Evolutionary conservation across 345 rosid species (phyloP), one percentile per base, ranked within the genome.

Genomic region (Gossypium rotundifolium): DNA sequence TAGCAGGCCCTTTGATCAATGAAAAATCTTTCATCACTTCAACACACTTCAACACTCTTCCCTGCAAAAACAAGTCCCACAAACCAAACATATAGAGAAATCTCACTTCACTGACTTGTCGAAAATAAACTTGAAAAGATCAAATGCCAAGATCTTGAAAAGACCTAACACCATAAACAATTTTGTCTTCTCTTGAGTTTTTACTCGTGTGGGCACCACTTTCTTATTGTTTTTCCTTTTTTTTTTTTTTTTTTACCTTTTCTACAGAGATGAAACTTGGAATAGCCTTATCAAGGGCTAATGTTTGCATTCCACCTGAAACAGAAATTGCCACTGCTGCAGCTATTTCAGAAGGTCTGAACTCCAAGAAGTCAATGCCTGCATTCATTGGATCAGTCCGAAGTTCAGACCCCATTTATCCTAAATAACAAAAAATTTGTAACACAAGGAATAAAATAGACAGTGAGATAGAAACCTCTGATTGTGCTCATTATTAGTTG

Each of bases 351-450:
- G 96, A 87, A 72, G 96, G 87, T 79, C 79, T 87, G 83, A 79
- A 91, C 80, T 89, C 92, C 86, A 91, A 85, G 85, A 85, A 89
- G 79, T 87, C 90, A 89, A 87, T 82, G 58, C 87, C 93, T 91
- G 91, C 81, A 89, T 87, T 86, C 75, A 88, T 79, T 25, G 13
- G 40, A 33, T 33, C 7, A 5, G 40, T 81, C 53, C 74, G 78
- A 79, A 73, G 70, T 70, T 49, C 73, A 72, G 79, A 44, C 79
- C 75, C 10, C 74, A 64, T 42, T 77, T 78, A 71, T 71, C 58
- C 72, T 62, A 46, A 33, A 62, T 74, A 8, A 58, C 61, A 58
- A 58, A 11, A 74, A 62, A 67, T 17, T 51, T 12, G 65, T 55
- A 75, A 65, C 67, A 51, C 27, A 33, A 52, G 40, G 4, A 18